These are phyloP conservation scores for Candida nitratophila DNA, from an alignment of 805 yeast species.

Conservation along the genomic window DNA sequence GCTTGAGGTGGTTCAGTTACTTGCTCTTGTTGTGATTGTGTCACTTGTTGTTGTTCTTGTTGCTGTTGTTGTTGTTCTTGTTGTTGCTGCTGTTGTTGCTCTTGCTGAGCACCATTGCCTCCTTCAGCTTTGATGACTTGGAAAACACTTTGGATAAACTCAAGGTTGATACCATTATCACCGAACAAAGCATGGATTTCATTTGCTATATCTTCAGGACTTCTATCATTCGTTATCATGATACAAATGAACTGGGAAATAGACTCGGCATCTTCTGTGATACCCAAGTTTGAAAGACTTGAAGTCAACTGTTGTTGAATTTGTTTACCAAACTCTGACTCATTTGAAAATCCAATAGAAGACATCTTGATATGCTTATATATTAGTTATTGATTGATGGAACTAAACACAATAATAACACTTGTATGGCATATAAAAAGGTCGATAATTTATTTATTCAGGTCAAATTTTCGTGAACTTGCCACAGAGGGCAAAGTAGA, in stretches of 20 bases:
- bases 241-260: constrained; percentile 72
- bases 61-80: constrained; percentile 6
- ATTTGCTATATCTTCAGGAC: constrained; percentile 49
- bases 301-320: constrained; percentile 31
- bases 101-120: constrained; percentile 20
- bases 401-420: no score
- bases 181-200: constrained; percentile 61
- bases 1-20: constrained; percentile 6
- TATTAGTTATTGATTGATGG: no score
- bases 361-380: constrained; percentile 8
- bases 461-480: background rate
- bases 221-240: constrained; percentile 60
- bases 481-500: background rate
- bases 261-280: constrained; percentile 47
- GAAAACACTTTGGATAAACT: constrained; percentile 50
- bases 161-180: constrained; percentile 45
- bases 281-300: constrained; percentile 25
- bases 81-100: constrained; percentile 10
- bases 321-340: constrained; percentile 28
- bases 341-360: constrained; percentile 19
- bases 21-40: constrained; percentile 7
- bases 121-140: constrained; percentile 29
- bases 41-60: constrained; percentile 10
- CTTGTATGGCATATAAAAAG: no score
- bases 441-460: no score